Percentiles rank a stretch among this genome's conserved stretches.
phyloP scores from a whole-genome alignment of 2,329 filamentous ascomycete species.

The Fusarium pseudograminearum region DNA sequence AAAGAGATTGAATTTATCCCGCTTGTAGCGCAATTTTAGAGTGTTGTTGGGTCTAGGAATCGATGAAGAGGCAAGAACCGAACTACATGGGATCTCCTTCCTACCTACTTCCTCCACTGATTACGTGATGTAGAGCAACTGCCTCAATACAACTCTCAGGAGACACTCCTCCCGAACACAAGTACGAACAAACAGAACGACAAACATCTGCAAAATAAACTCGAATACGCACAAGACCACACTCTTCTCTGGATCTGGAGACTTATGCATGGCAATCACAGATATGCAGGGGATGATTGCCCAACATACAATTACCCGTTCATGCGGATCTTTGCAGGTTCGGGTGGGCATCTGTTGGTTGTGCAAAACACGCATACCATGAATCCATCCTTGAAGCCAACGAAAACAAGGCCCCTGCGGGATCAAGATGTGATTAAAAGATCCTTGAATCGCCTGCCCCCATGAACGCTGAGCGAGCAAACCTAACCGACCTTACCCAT shows the following conservation, averaged over 20 bases:
- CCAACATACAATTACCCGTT: background rate
- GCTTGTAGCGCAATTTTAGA: background rate
- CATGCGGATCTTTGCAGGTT: background rate
- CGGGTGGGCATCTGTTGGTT: background rate
- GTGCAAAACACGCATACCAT: background rate
- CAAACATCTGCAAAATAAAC: background rate
- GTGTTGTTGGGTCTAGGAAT: background rate
- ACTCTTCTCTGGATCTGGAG: background rate
- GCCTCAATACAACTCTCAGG: background rate
- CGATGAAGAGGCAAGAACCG: background rate
- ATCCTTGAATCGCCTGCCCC: background rate
- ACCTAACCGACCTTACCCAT: background rate
- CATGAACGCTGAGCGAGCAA: background rate
- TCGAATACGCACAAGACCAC: background rate
- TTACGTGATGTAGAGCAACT: background rate
- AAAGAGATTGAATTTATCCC: background rate
- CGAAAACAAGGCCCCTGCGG: background rate
- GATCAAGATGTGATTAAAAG: background rate
- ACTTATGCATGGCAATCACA: background rate
- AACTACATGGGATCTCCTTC: background rate
- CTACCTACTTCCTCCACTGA: background rate
- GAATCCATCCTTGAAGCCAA: background rate
- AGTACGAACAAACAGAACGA: background rate
- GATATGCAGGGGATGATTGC: background rate
- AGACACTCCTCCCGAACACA: background rate